phyloP scores from a whole-genome alignment of 2,329 filamentous ascomycete species.

The Tolypocladium tundrense region DNA sequence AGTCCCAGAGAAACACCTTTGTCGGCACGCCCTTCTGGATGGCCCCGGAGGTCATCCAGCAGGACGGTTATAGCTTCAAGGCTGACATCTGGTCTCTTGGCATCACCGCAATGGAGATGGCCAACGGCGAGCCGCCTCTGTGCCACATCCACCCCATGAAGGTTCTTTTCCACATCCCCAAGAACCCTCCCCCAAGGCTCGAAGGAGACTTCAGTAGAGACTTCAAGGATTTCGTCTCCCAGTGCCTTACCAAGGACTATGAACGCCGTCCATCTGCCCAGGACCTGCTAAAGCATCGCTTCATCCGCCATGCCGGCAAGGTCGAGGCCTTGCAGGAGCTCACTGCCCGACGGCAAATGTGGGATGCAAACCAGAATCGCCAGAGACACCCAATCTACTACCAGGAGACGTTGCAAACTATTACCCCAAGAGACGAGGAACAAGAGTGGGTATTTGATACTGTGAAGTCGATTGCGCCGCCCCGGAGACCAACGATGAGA shows the following conservation, averaged over 20 bases:
- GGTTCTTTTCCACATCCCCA: constrained; percentile 83
- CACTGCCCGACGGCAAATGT: constrained; percentile 72
- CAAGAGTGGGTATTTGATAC: constrained; percentile 97
- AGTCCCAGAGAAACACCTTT: constrained; percentile 94
- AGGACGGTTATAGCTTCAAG: constrained; percentile 74
- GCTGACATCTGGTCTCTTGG: constrained; percentile 90
- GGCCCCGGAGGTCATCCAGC: constrained; percentile 89
- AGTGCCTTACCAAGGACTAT: constrained; percentile 87
- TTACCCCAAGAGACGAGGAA: constrained; percentile 56
- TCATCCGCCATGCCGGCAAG: constrained; percentile 79
- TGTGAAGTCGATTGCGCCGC: constrained; percentile 57
- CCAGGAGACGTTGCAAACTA: constrained; percentile 75
- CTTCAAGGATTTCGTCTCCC: constrained; percentile 87
- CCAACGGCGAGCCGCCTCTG: constrained; percentile 79
- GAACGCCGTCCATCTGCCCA: constrained; percentile 75
- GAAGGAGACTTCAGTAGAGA: constrained; percentile 81
- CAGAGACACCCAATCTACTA: constrained; percentile 74
- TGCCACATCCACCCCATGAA: constrained; percentile 87
- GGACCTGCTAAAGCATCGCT: constrained; percentile 78
- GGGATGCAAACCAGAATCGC: constrained; percentile 62
- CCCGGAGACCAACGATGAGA: constrained; percentile 43
- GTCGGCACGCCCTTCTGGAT: constrained; percentile 98
- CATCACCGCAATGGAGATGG: constrained; percentile 85
- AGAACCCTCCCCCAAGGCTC: constrained; percentile 72
- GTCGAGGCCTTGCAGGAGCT: constrained; percentile 81